Evolutionary conservation across 345 rosid genomes (phyloP), one percentile per base, ranked within the genome.

Genomic region (Gossypium stocksii): DNA sequence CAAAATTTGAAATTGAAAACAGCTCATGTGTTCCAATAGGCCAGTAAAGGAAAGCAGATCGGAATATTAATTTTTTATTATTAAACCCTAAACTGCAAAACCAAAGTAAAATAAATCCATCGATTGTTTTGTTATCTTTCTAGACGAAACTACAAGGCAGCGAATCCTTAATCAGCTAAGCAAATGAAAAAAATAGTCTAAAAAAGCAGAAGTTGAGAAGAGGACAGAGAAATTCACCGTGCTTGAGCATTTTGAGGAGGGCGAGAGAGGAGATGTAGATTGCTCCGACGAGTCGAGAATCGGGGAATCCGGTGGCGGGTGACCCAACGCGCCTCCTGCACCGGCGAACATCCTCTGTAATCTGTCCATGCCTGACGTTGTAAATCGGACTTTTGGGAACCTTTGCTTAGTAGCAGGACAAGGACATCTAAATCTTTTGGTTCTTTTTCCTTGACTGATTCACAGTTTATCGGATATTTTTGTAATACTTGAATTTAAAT

Each of bases 191-290:
- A 34, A 2, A 64, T 22, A 34, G 7, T 17, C 2, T 14, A 9
- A 15, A 9, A 1, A 38, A 46, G 62, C 14, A 15, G 20, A 56
- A 7, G 44, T 23, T 43, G 2, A 12, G 20, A 48, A 51, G 3
- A n/a, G 16, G 75, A 23, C 0, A 29, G 14, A 14, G 52, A 15
- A 3, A 69, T 4, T 29, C 79, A 90, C 93, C 93, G 80, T 90
- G 95, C 80, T 90, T 90, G 60, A 92, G 94, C 98, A 94, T 94
- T 81, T 94, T 94, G 82, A 94, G 97, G 74, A 94, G 97, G 43
- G 98, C 97, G 49, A 94, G 97, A 15, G 97, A 92, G 71, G 98
- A 94, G 83, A 92, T 94, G 84, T 94, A 94, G 81, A 94, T 71
- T 94, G 97, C 90, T 94, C 97, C 51, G 97, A 92, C 2, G 97